Conservation (phyloP, 2,329 filamentous ascomycete genomes). For the Falciphora oryzae region DNA sequence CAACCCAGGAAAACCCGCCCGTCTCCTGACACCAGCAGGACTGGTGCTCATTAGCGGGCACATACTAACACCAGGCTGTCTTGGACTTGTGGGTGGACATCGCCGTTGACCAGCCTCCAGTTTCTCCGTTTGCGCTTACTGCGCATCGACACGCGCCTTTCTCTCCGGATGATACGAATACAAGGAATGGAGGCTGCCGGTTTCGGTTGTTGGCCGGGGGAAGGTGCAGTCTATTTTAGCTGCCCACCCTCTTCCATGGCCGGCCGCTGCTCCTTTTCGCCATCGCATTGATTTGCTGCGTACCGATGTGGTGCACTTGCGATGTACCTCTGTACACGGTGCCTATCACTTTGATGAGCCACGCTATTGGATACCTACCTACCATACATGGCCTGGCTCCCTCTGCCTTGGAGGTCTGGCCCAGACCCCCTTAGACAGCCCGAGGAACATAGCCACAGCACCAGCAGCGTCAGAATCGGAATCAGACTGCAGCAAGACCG, state of each 20-base stretch:
- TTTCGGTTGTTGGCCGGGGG: neutral
- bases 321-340: neutral
- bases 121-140: neutral
- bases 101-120: neutral
- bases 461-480: neutral
- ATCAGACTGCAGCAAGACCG: neutral
- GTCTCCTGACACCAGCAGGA: neutral
- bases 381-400: neutral
- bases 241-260: neutral
- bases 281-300: neutral
- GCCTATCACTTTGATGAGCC: neutral
- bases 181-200: neutral
- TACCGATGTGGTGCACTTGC: neutral
- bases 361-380: neutral
- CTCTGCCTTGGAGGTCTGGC: neutral
- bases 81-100: neutral
- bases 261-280: neutral
- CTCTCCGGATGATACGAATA: neutral
- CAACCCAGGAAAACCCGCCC: neutral
- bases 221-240: neutral
- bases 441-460: neutral
- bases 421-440: neutral
- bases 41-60: neutral
- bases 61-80: neutral
- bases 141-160: no score